phyloP scores from a whole-genome alignment of 148 eudicot species.

The Selenicereus undatus region DNA sequence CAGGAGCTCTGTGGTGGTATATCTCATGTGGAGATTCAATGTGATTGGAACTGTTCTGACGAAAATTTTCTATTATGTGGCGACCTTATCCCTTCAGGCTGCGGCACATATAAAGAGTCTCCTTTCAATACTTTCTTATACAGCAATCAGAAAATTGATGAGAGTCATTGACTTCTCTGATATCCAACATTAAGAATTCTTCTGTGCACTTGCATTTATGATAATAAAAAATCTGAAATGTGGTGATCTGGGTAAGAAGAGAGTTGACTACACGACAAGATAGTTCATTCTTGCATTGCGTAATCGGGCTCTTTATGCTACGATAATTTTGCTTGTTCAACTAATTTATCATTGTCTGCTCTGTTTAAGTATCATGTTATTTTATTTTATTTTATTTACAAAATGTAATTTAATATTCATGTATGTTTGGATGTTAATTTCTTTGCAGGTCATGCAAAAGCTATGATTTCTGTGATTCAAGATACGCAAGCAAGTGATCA shows the following conservation, averaged over 20 bases:
- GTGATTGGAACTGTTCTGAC: too few species aligned
- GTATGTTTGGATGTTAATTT: slow-evolving; percentile 7
- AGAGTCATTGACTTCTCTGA: background rate
- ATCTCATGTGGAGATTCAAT: too few species aligned
- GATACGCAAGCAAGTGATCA: slow-evolving; percentile 67
- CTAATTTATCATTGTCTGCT: background rate
- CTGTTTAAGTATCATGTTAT: background rate
- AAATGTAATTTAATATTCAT: background rate
- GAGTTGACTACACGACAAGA: background rate
- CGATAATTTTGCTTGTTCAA: background rate
- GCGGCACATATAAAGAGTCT: too few species aligned
- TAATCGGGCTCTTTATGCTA: background rate
- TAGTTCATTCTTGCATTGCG: background rate
- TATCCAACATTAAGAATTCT: background rate
- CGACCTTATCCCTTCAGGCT: too few species aligned
- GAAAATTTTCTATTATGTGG: too few species aligned
- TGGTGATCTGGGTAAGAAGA: background rate
- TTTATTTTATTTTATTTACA: background rate
- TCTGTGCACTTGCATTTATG: background rate
- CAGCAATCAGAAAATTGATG: too few species aligned
- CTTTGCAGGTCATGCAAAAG: slow-evolving; percentile 66
- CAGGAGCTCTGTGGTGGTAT: too few species aligned
- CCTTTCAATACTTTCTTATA: too few species aligned
- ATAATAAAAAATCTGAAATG: background rate
- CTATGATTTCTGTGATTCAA: slow-evolving; percentile 63